Evolutionary conservation across 495 filamentous ascomycete species (phyloP).

Genomic region (Podospora pseudopauciseta): DNA sequence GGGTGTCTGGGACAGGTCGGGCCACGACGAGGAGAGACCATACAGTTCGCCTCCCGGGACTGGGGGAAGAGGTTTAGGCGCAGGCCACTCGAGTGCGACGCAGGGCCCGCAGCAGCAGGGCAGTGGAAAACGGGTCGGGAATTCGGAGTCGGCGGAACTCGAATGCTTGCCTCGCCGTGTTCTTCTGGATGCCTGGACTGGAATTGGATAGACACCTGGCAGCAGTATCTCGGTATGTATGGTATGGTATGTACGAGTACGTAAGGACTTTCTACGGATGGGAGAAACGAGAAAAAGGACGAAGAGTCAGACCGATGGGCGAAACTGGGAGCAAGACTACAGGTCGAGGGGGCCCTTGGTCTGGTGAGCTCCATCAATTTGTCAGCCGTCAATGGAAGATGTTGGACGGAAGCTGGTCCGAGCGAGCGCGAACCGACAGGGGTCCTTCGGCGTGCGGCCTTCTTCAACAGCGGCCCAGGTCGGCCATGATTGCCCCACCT

Average conservation of each 20-base stretch:
- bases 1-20: not conserved
- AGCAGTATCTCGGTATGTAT: not conserved
- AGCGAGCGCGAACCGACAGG: not conserved
- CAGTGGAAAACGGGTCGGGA: not conserved
- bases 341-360: constrained; percentile 6
- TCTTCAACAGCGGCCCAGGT: not conserved
- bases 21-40: constrained; percentile 4
- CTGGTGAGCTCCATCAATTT: constrained; percentile 14
- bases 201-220: not conserved
- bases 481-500: not conserved
- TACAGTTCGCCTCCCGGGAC: not conserved
- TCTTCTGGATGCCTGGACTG: constrained; percentile 14
- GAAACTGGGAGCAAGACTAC: not conserved
- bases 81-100: not conserved
- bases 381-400: constrained; percentile 16
- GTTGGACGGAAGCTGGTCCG: constrained; percentile 1
- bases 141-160: not conserved
- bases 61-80: not conserved
- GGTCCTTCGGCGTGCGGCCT: not conserved
- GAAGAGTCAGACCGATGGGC: constrained; percentile 15
- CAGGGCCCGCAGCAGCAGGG: not conserved
- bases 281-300: not conserved
- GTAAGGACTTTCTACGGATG: not conserved
- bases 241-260: not conserved
- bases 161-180: not conserved